A percentile compares a stretch with the other conserved stretches of the same genome.
These are phyloP conservation scores for Xylaria curta DNA, from an alignment of 495 filamentous ascomycete species.

Conservation along the genomic window DNA sequence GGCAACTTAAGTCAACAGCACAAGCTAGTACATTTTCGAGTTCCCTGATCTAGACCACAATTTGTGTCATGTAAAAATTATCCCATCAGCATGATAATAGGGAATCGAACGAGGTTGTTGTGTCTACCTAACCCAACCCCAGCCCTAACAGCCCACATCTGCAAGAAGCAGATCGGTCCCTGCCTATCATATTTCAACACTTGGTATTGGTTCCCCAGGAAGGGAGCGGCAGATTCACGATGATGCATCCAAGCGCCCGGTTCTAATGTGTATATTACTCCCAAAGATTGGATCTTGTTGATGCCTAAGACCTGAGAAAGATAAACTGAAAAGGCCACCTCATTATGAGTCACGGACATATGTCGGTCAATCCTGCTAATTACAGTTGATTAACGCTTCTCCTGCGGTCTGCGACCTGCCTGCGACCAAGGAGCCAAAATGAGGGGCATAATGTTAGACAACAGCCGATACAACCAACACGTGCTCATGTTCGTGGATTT, in stretches of 20 bases:
- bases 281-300: neutral
- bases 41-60: neutral
- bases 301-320: conserved; percentile 5
- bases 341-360: conserved; percentile 27
- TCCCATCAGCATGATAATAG: neutral
- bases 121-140: conserved; percentile 13
- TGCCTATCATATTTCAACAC: conserved; percentile 2
- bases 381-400: neutral
- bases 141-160: conserved; percentile 24
- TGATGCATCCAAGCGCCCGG: neutral
- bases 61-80: neutral
- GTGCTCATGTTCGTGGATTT: conserved; percentile 3
- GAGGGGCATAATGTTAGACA: neutral
- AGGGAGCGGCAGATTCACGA: neutral
- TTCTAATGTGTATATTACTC: conserved; percentile 5
- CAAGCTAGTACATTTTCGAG: neutral
- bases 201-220: neutral
- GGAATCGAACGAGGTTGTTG: neutral
- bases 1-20: neutral
- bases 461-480: neutral
- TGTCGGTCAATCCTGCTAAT: conserved; percentile 12
- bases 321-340: conserved; percentile 17
- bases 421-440: conserved; percentile 9
- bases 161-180: neutral
- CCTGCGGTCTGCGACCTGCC: conserved; percentile 10